phyloP scores from a whole-genome alignment of 139 green algal genomes.

The Tetraselmis striata region DNA sequence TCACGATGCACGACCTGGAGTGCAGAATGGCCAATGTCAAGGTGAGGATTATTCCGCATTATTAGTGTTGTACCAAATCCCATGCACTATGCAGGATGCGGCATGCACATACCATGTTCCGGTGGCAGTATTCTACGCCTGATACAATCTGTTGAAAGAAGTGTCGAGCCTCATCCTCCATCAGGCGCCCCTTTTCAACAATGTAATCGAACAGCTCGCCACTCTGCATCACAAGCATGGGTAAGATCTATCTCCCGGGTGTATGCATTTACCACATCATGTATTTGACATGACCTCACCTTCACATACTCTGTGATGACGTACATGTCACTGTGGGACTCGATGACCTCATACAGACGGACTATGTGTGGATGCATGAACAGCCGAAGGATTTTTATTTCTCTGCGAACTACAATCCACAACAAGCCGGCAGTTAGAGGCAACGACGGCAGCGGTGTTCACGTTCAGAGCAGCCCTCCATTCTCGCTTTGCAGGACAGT shows the following conservation, averaged over 20 bases:
- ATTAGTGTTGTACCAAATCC: too few species aligned
- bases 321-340: slow-evolving; percentile 95
- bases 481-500: too few species aligned
- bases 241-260: too few species aligned
- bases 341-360: slow-evolving; percentile 96
- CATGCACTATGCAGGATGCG: too few species aligned
- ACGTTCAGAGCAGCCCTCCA: too few species aligned
- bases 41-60: too few species aligned
- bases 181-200: slow-evolving; percentile 95
- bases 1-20: slow-evolving; percentile 53
- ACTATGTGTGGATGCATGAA: slow-evolving; percentile 99
- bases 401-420: slow-evolving; percentile 59
- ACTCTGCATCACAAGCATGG: slow-evolving; percentile 50
- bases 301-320: slow-evolving; percentile 99
- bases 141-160: slow-evolving; percentile 99
- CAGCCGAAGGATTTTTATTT: slow-evolving; percentile 96
- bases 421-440: background rate
- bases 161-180: slow-evolving; percentile 92
- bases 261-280: too few species aligned
- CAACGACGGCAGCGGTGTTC: too few species aligned
- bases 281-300: too few species aligned
- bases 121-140: slow-evolving; percentile 96
- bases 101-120: slow-evolving; percentile 98
- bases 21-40: too few species aligned
- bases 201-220: slow-evolving; percentile 99